Base-by-base conservation (phyloP, 345 rosid species). In the Aegle marmelos region DNA sequence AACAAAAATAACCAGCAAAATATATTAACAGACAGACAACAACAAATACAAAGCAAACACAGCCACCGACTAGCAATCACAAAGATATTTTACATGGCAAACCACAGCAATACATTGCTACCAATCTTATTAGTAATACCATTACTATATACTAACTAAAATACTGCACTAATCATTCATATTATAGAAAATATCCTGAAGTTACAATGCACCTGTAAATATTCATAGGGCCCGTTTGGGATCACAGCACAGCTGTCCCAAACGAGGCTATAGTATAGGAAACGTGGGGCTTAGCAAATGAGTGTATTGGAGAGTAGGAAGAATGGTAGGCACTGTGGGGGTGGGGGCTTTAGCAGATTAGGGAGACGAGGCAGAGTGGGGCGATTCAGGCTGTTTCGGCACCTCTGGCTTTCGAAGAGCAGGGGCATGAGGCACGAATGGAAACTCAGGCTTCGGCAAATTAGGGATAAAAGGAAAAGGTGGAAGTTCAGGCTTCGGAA, bases 401-500 rank as follows among this genome's bases (percentile, higher is more conserved):
- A 57, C 65, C 33, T 57, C 74, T 27, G 34, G 68, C 21, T 73
- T 57, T 30, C 66, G 16, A 0, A 74, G 59, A 5, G 41, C 19
- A 50, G 61, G 78, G 37, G 27, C 22, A 4, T 45, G 19, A 10
- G 60, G 70, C 2, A 4, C n/a, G 11, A 7, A 14, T 1, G 30
- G 58, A 34, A 48, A 62, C 61, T 62, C 31, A 31, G 62, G 61
- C 31, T 75, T 45, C 2, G 78, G 78, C 22, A 75, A 30, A 45
- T 60, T 24, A 17, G 57, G 57, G 57, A 53, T 53, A 53, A 16
- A 53, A 17, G 76, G 71, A 14, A 70, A 34, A 27, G 53, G 60
- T 2, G 72, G 72, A 16, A 66, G 25, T 39, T 79, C 77, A 0
- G 28, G 78, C 36, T 57, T 81, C 7, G 83, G 83, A 31, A 77